Base-by-base conservation (phyloP, 2,329 filamentous ascomycete genomes). In the Trichophyton verrucosum region DNA sequence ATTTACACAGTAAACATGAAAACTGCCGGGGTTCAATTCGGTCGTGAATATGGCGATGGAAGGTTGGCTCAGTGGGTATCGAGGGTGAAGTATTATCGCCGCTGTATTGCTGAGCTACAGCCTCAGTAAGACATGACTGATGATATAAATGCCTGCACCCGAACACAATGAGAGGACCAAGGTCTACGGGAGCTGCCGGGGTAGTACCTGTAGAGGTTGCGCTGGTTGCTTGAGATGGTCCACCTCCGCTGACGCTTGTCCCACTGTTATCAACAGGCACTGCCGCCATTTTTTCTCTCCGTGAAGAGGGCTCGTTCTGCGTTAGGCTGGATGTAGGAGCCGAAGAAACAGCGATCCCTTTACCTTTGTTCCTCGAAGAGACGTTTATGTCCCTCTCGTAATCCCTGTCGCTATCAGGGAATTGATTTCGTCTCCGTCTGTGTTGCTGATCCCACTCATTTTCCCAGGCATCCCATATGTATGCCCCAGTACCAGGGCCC, bases 381-480 rank as follows among this genome's bases (percentile, higher is more conserved):
- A 17, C 13, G 22, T 17, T 9, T 15, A 13, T 17, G 55, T 57
- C 22, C 38, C 15, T 22, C n/a, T 27, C 55, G 22, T 53, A 66
- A 44, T 68, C 46, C 11, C 6, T 58, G 46, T 66, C 65, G 27
- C 68, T 66, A 59, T 73, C 70, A n/a, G 68, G 59, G 15, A 66
- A 68, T 56, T 65, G 69, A 17, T 65, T 65, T 36, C 70, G 65
- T 30, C 69, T 71, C 58, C 66, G 70, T 47, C 70, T 67, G n/a
- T 67, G 63, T 33, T 66, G 68, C 61, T 73, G 66, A 17, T 69
- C 68, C 62, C 75, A 75, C 65, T 77, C 82, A 60, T 81, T 80
- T 71, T 94, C 85, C 91, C 90, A 97, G 0, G 86, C 86, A 58
- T 88, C 85, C 78, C 90, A 96, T 1, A 95, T 81, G 42, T 84